Evolutionary conservation across 176 grass and related monocot genomes (phyloP), one percentile per base, ranked within the genome.

Genomic region (Thalia dealbata): DNA sequence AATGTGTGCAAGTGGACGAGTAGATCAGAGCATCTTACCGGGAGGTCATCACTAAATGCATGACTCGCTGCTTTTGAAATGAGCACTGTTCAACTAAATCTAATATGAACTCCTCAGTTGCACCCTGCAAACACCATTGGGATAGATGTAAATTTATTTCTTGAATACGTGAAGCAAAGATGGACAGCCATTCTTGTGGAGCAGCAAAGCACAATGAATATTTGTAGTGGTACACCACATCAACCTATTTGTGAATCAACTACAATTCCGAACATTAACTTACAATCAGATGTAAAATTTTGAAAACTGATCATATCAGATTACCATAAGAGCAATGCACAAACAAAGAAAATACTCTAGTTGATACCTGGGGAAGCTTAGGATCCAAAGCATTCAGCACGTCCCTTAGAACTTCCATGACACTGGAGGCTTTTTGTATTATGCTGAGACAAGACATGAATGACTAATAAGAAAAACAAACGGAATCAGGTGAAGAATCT

Each of bases 61-160:
- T 93, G 73, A 99, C 72, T 50, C 90, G 74, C 65, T 99, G 95
- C 72, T 99, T 99, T 72, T 99, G 95, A 71, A 93, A 99, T 54
- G 90, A 93, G 52, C 95, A 93, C 76, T 99, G 95, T 72, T 99
- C 95, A 14, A 99, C 87, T 69, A 99, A 83, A 85, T 99, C 95
- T 55, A 99, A 78, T 64, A 87, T 90, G 81, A 99, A 93, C 65
- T 93, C 95, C 86, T 91, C 90, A 15, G 86, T 86, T 79, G 25
- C 70, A 50, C 70, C 48, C 70, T 72, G 70, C 21, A 26, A 23
- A 24, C 42, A 26, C 7, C 32, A 48, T 22, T 70, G 3, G 48
- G 10, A 14, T 25, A 66, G 15, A 16, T 32, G 30, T 30, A 66
- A 4, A 66, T 32, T 13, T 66, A 6, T 58, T 8, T 58, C 54